Evolutionary conservation across 306 rosid genomes (phyloP).

Genomic region (Pyrus bretschneideri): DNA sequence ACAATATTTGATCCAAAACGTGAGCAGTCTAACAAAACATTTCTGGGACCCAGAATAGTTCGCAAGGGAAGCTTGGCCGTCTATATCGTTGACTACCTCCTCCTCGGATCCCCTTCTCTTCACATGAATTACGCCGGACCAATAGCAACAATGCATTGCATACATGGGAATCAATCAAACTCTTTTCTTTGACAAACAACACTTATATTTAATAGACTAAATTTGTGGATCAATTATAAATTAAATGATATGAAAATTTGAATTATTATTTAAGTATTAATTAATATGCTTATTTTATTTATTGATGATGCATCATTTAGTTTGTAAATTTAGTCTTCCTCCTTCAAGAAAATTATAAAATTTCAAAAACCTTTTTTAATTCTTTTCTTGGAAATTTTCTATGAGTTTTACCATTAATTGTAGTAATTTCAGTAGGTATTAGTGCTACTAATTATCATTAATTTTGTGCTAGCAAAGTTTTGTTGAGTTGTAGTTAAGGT

Average conservation of each 20-base stretch:
- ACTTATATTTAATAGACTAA: not conserved
- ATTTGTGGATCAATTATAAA: too few relatives aligned
- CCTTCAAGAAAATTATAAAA: not conserved
- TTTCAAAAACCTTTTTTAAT: not conserved
- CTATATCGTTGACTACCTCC: conserved; percentile 23
- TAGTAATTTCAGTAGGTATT: not conserved
- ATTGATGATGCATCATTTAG: too few relatives aligned
- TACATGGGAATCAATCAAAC: conserved; percentile 7
- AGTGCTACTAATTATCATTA: not conserved
- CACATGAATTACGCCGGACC: conserved; percentile 29
- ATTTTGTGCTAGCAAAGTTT: not conserved
- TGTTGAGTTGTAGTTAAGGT: not conserved
- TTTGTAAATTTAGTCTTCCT: not conserved
- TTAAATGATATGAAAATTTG: too few relatives aligned
- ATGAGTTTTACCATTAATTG: not conserved
- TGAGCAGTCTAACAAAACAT: conserved; percentile 15
- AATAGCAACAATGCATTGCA: not conserved
- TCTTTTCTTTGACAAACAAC: conserved; percentile 13
- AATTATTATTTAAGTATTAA: too few relatives aligned
- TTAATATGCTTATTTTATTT: too few relatives aligned
- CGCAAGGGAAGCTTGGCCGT: conserved; percentile 12
- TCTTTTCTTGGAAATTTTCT: not conserved
- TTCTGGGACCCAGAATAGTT: conserved; percentile 1
- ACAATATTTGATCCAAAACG: not conserved
- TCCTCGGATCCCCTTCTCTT: not conserved